Evolutionary conservation across 768 basidiomycete species (phyloP), one percentile per base, ranked within the genome.

Genomic region (Trametes punicea): DNA sequence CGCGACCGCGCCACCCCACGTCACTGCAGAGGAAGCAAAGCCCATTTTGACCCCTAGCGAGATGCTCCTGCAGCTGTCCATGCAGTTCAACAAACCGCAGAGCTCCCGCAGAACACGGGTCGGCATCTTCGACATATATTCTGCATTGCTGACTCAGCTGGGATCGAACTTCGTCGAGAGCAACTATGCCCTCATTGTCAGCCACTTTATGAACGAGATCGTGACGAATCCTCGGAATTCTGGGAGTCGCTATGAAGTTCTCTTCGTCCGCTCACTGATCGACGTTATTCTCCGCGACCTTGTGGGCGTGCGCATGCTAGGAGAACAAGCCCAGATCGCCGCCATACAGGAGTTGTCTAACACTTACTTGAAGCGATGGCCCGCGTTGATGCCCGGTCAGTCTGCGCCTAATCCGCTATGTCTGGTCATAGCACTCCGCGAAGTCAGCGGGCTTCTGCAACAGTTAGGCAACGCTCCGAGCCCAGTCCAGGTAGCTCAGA

Each of bases 401-500:
- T 74, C 74, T 18, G 81, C 87, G 0, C 90, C 93, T 0, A 75
- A 72, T 31, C 79, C 88, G 6, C 67, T 82, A 1, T 81, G 90
- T 1, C 75, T 98, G 6, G 80, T 84, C 2, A 78, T 95, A 27
- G 85, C 83, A 6, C 74, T 98, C 20, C 78, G 85, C 50, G 95
- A 98, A 69, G 85, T 93, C 20, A 87, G 92, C 0, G 90, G 89
- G 0, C 72, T 98, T 16, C 71, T 98, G 15, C 87, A 88, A 55
- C 91, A 93, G 62, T 80, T 98, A 25, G 96, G 96, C 0, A 97
- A 93, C 69, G 90, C 94, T 0, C 93, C 94, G 3, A 84, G 88
- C 47, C 87, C 88, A 2, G 88, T 97, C 2, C 91, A 93, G 78
- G 88, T 84, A 59, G 52, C 74, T 62, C 29, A 3, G 21, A 23